phyloP scores from a whole-genome alignment of 495 filamentous ascomycete genomes.

The Lophiotrema nucula region DNA sequence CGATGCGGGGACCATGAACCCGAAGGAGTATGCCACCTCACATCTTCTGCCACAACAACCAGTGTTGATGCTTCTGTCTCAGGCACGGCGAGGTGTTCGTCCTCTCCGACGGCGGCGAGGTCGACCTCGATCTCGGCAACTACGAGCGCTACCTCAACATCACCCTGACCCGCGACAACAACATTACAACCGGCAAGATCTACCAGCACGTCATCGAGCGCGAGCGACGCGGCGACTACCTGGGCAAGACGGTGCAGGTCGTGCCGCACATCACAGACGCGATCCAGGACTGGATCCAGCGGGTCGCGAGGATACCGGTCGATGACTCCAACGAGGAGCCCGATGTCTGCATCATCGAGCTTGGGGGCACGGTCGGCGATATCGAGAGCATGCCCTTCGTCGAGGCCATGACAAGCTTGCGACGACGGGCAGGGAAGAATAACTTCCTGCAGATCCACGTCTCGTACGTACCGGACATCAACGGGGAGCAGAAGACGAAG shows the following conservation, averaged over 20 bases:
- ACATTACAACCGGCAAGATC: conserved; percentile 95
- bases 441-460: conserved; percentile 89
- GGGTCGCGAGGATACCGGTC: conserved; percentile 81
- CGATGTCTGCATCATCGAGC: conserved; percentile 88
- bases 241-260: conserved; percentile 90
- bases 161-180: conserved; percentile 73
- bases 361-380: conserved; percentile 81
- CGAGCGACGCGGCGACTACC: conserved; percentile 79
- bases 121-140: conserved; percentile 92
- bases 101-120: conserved; percentile 73
- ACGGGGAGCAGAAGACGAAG: conserved; percentile 93
- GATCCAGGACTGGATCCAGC: conserved; percentile 89
- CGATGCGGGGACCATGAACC: conserved; percentile 81
- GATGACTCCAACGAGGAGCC: conserved; percentile 80
- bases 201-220: conserved; percentile 81
- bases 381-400: conserved; percentile 91
- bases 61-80: not conserved
- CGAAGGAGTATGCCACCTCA: conserved; percentile 62
- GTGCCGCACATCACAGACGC: conserved; percentile 89
- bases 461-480: conserved; percentile 68
- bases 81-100: conserved; percentile 76
- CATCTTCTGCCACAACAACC: not conserved
- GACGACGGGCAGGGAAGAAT: conserved; percentile 65
- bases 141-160: conserved; percentile 83
- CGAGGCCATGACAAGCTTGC: conserved; percentile 78